These are phyloP conservation scores for Sarcodon aspratus DNA, from an alignment of 768 basidiomycete species.

Conservation along the genomic window DNA sequence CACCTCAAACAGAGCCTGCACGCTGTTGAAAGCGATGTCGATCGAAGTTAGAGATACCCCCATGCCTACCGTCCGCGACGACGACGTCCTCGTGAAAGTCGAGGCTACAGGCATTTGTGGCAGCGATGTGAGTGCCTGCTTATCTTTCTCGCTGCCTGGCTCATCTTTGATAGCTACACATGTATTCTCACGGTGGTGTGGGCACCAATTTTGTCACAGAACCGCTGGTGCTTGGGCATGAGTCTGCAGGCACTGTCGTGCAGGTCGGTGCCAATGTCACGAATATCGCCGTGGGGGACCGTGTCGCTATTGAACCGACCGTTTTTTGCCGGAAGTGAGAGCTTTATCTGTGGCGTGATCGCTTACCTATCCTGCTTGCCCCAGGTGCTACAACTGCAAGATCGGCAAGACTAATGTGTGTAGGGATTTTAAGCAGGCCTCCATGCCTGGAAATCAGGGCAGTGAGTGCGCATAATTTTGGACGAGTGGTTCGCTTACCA, in stretches of 20 bases:
- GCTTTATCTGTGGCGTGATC: background rate
- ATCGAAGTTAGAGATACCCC: conserved; percentile 7
- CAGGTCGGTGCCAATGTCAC: conserved; percentile 7
- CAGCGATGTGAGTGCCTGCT: conserved; percentile 6
- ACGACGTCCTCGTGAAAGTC: conserved; percentile 11
- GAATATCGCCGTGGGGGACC: conserved; percentile 7
- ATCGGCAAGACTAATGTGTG: conserved; percentile 10
- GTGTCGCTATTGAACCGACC: conserved; percentile 11
- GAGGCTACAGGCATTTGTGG: conserved; percentile 11
- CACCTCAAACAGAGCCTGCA: conserved; percentile 1
- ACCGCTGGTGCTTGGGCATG: conserved; percentile 9
- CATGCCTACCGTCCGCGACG: conserved; percentile 3
- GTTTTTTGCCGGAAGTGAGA: conserved; percentile 9
- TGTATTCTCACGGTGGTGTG: conserved; percentile 9
- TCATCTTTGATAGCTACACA: conserved; percentile 6
- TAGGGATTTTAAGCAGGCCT: conserved; percentile 7
- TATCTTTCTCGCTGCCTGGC: background rate
- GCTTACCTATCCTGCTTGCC: background rate
- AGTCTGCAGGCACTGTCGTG: conserved; percentile 10
- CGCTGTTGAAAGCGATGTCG: conserved; percentile 5
- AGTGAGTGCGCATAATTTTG: conserved; percentile 3
- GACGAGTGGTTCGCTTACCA: background rate
- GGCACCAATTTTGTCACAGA: conserved; percentile 6
- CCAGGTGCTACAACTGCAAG: conserved; percentile 11
- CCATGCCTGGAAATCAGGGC: conserved; percentile 7